These are phyloP conservation scores for Colletotrichum tabaci DNA, from an alignment of 2,329 filamentous ascomycete species.

Conservation along the genomic window DNA sequence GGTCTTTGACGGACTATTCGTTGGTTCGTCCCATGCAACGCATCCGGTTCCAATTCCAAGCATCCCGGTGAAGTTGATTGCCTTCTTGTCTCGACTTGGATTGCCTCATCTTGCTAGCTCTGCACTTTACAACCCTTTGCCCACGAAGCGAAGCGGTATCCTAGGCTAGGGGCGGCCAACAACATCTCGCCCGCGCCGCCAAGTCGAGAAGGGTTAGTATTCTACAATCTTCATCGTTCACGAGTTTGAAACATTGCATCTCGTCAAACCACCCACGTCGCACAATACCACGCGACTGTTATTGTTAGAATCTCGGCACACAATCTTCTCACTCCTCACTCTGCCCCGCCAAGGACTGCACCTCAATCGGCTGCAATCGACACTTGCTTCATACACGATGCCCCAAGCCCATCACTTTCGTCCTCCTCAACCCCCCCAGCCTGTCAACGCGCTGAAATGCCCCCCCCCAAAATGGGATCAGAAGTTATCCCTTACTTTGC, in stretches of 20 bases:
- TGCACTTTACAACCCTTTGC: constrained; percentile 18
- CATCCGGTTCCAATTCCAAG: background rate
- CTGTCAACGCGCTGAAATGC: background rate
- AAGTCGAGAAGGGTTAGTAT: constrained; percentile 7
- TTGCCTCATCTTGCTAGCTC: constrained; percentile 9
- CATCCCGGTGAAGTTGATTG: background rate
- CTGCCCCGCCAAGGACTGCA: background rate
- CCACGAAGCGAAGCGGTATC: constrained; percentile 4
- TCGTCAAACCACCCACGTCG: constrained; percentile 9
- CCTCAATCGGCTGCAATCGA: constrained; percentile 3
- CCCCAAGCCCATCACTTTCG: background rate
- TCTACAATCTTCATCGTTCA: background rate
- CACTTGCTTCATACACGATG: background rate
- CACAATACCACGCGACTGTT: constrained; percentile 16
- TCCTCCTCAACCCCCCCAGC: background rate
- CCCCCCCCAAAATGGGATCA: background rate
- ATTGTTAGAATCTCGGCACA: constrained; percentile 5
- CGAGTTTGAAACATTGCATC: constrained; percentile 1
- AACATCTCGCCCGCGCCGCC: constrained; percentile 11
- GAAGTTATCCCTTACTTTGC: no score
- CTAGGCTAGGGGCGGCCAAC: constrained; percentile 4
- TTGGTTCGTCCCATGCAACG: no score
- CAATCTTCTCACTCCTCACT: background rate
- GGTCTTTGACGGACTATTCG: background rate
- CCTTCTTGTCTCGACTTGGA: constrained; percentile 3